phyloP scores from a whole-genome alignment of 2,329 filamentous ascomycete genomes.

The Ceratocystis diversiconidia region DNA sequence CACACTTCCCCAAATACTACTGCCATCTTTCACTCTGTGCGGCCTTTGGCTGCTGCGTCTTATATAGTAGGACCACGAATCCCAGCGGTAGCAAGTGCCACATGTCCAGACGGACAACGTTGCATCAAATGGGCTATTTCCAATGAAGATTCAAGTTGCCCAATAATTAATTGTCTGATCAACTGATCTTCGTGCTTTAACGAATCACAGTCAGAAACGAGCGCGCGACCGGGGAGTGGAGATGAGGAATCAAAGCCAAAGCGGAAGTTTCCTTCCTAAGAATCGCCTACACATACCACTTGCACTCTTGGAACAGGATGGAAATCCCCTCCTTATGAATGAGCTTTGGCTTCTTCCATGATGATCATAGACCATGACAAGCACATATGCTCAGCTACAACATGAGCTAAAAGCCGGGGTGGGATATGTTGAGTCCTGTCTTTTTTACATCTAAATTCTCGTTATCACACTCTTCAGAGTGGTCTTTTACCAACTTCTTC shows the following conservation, averaged over 20 bases:
- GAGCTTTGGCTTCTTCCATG: background rate
- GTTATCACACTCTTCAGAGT: background rate
- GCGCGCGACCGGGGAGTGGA: background rate
- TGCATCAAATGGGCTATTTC: background rate
- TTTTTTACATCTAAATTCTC: background rate
- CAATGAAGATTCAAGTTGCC: background rate
- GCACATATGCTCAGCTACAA: background rate
- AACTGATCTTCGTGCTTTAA: background rate
- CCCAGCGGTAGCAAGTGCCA: conserved; percentile 1
- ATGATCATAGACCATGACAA: background rate
- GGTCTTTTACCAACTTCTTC: background rate
- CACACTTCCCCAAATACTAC: background rate
- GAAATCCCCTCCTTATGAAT: background rate
- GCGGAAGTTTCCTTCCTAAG: background rate
- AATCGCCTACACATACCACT: background rate
- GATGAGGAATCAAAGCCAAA: background rate
- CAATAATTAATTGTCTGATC: conserved; percentile 2
- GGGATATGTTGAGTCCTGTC: background rate
- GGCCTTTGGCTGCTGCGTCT: background rate
- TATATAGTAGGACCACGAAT: background rate
- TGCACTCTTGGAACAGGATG: background rate
- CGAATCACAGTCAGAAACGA: background rate
- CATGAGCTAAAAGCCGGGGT: background rate
- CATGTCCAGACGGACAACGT: background rate
- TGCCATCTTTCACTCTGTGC: background rate